Base-by-base conservation (phyloP, 2,329 filamentous ascomycete genomes). In the Nemania sp. region DNA sequence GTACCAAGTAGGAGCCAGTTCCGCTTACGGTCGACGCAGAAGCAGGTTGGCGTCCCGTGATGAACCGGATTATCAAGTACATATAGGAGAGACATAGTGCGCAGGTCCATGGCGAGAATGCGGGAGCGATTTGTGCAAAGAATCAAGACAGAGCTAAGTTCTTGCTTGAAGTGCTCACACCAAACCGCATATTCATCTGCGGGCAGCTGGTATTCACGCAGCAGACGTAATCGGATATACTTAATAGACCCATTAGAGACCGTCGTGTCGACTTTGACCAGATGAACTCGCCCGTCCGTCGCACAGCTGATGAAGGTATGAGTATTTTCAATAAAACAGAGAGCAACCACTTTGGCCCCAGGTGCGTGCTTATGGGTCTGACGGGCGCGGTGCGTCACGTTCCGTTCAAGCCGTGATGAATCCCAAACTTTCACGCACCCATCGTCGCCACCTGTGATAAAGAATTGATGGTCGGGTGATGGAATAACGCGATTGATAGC, bases 351-450 rank as follows among this genome's bases (percentile, higher is more conserved):
- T 54, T 84, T 88, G 0, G 86, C 81, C 1, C 86, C 88, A 1
- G 82, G 73, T 0, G 80, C 81, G 64, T 97, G 90, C 52, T 80
- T 86, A 72, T 97, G 88, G 0, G 90, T 95, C 67, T 95, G 90
- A 19, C 93, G 82, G 23, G 94, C 91, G 37, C 91, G 84, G 64
- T 96, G 89, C 0, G 90, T 88, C 44, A 97, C 84, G 68, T 97
- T 97, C 39, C 91, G 88, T 72, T 99, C 94, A 6, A 99, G 79
- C 20, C 94, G 83, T 22, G 86, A 86, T 22, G 91, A 88, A 72
- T 99, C 94, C 94, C 94, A 99, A 5, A 99, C 81, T 67, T 90
- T 96, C 52, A 97, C 90, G 6, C 83, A 85, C 2, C 94, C 90
- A 71, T 99, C 94, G 65, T 96, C 90, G 8, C 92, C 93, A 6